Evolutionary conservation across 2,329 filamentous ascomycete species (phyloP), one percentile per base, ranked within the genome.

Genomic region (Apiospora sp.): DNA sequence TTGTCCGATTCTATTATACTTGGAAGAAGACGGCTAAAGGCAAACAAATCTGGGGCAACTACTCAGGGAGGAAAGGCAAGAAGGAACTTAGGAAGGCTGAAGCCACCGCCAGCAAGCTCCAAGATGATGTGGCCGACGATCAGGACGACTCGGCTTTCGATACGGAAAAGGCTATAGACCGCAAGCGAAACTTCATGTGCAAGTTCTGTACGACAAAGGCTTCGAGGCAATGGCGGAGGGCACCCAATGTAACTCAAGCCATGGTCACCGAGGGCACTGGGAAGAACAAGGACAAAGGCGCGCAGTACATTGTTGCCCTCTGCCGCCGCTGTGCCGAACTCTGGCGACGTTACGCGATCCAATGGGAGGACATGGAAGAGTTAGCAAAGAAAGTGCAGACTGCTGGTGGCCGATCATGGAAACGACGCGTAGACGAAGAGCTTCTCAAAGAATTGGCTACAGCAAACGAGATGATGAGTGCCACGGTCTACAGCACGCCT

Each of bases 101-200:
- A 78, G 92, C 91, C 67, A 89, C 89, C 8, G 88, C 89, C 22
- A 90, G 90, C 43, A 97, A 96, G 81, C 85, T 98, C 43, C 91
- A 96, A 74, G 95, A 98, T 77, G 96, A 98, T 80, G 92, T 99
- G 74, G 96, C 96, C 10, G 93, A 99, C 80, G 92, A 96, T 74
- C 89, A 93, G 19, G 96, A 99, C 77, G 96, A 99, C 82, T 99
- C 96, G 7, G 96, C 96, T 3, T 99, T 98, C 78, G 96, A 99
- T 81, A 92, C 91, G 68, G 92, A 92, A 54, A 99, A 98, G 84
- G 95, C 96, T 0, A 83, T 84, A 3, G 87, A 91, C 73, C 92
- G 92, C 81, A 97, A 97, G 82, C 92, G 93, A 75, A 89, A 90
- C 27, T 98, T 99, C 79, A 89, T 94, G 76, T 99, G 96, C 88